Base-by-base conservation (phyloP, 257 asterid genomes). In the Solanum pimpinellifolium region DNA sequence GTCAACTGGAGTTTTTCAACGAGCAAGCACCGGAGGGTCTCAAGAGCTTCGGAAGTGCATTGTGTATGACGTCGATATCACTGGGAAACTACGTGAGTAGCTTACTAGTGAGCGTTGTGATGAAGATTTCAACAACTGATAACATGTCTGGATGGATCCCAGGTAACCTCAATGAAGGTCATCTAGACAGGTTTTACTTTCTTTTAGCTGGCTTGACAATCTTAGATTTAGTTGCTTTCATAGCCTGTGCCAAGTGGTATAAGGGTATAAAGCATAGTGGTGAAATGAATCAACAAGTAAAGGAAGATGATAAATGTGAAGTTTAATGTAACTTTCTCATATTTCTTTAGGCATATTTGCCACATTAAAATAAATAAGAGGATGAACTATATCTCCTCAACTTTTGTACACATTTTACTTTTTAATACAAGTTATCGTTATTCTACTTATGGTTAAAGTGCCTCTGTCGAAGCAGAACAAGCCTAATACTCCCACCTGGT, bases 101-200 rank as follows among this genome's bases (percentile, higher is more conserved):
- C 89, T 83, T 96, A 89, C 86, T 97, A 20, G 98, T 96, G 62
- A 95, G 98, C 23, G 77, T 96, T 13, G 97, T 96, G 69, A 93
- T 97, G 97, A 96, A 93, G 86, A 89, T 97, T 77, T 95, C 99
- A 0, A 90, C 97, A 0, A 89, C 59, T 16, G 96, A 95, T 65
- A 91, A 93, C 77, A 92, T 92, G 96, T 95, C 96, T 0, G 99
- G 99, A 59, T 97, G 99, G 99, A 97, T 97, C 59, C 98, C 99
- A 0, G 91, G 93, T 20, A 95, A 97, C 90, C 98, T 95, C 7
- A 94, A 97, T 90, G 90, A 88, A 73, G 99, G 99, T 2, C 99
- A 96, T 86, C 81, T 97, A 1, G 99, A 97, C 86, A 82, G 94
- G 80, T 96, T 97, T 81, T 97, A 92, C 87, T 97, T 96, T 59